A percentile compares a stretch with the other conserved stretches of the same genome.
These are phyloP conservation scores for Petasospora fabianii DNA, from an alignment of 1,139 yeast species.

Conservation along the genomic window DNA sequence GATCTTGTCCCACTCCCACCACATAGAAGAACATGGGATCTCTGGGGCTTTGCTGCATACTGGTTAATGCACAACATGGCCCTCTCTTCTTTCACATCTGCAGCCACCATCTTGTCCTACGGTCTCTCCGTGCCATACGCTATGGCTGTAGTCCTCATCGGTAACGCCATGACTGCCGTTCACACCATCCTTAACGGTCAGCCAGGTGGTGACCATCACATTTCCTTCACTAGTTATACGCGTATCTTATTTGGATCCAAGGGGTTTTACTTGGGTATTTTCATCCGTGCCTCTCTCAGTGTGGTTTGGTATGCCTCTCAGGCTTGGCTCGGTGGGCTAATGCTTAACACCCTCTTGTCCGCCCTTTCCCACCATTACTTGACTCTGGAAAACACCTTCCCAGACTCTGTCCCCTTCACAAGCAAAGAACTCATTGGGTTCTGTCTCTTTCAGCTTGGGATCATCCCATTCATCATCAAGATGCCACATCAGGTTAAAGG, in stretches of 20 bases:
- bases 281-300: slow-evolving; percentile 32
- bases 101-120: slow-evolving; percentile 37
- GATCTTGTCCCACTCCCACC: slow-evolving; percentile 36
- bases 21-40: slow-evolving; percentile 37
- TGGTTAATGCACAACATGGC: slow-evolving; percentile 35
- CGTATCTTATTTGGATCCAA: slow-evolving; percentile 29
- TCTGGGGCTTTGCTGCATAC: slow-evolving; percentile 37
- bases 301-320: slow-evolving; percentile 34
- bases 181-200: slow-evolving; percentile 38
- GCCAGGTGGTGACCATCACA: slow-evolving; percentile 32
- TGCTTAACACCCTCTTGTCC: slow-evolving; percentile 28
- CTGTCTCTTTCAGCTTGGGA: slow-evolving; percentile 38
- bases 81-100: slow-evolving; percentile 38
- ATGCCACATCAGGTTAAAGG: slow-evolving; percentile 38
- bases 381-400: slow-evolving; percentile 26
- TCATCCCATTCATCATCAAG: slow-evolving; percentile 35
- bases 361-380: slow-evolving; percentile 15
- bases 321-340: slow-evolving; percentile 33
- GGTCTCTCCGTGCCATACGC: slow-evolving; percentile 37
- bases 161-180: slow-evolving; percentile 38
- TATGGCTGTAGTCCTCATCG: slow-evolving; percentile 39
- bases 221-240: slow-evolving; percentile 29
- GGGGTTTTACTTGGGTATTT: slow-evolving; percentile 34
- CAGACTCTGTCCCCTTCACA: slow-evolving; percentile 23
- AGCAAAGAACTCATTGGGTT: slow-evolving; percentile 34